Percentiles rank a stretch among this genome's conserved stretches.
Evolutionary conservation across 2,329 filamentous ascomycete species (phyloP).

Genomic region (Colletotrichum sansevieriae): DNA sequence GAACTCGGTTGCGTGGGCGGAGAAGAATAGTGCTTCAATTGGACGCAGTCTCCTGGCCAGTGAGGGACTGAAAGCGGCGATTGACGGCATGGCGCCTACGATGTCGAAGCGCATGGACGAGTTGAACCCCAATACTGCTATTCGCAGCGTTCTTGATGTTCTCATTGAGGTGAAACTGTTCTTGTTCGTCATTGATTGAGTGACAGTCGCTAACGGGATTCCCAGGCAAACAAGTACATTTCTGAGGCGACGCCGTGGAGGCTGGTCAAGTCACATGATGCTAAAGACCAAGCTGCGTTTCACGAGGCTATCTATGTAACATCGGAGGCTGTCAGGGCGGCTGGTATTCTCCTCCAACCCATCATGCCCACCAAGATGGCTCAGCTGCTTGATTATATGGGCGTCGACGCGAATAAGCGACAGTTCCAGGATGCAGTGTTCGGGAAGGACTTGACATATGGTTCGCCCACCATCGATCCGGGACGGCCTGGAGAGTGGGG

Average conservation of each 20-base stretch:
- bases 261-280: constrained; percentile 56
- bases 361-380: constrained; percentile 86
- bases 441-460: constrained; percentile 79
- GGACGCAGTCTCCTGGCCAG: neutral
- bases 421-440: constrained; percentile 72
- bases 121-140: constrained; percentile 73
- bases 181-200: neutral
- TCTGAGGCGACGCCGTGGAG: constrained; percentile 77
- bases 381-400: constrained; percentile 81
- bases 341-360: constrained; percentile 88
- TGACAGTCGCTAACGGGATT: constrained; percentile 36
- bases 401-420: constrained; percentile 74
- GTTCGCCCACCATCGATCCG: constrained; percentile 49
- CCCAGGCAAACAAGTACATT: constrained; percentile 63
- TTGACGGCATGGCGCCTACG: constrained; percentile 41
- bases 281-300: constrained; percentile 56
- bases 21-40: neutral
- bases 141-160: constrained; percentile 73
- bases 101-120: constrained; percentile 71
- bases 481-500: constrained; percentile 26
- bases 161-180: constrained; percentile 66
- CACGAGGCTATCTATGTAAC: constrained; percentile 76
- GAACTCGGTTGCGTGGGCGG: constrained; percentile 61
- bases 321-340: constrained; percentile 82
- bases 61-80: constrained; percentile 46